Evolutionary conservation across 75 land plant species (phyloP).

Genomic region (Gnetum montanum): DNA sequence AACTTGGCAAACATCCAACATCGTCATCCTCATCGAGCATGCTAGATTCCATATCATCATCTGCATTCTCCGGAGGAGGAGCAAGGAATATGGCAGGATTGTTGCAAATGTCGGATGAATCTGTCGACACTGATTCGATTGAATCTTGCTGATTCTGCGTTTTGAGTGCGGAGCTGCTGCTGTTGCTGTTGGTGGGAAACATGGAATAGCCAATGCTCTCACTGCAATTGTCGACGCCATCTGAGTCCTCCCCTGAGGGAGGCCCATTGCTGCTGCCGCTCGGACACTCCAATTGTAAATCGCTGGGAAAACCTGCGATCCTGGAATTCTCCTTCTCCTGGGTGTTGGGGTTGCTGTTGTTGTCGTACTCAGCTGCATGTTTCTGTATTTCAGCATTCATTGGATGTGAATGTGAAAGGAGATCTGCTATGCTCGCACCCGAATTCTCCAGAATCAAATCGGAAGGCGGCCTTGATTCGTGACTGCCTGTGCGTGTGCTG

Average conservation of each 20-base stretch:
- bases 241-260: background rate
- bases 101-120: constrained; percentile 21
- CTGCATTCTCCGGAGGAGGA: constrained; percentile 67
- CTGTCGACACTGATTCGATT: background rate
- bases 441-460: too few relatives aligned
- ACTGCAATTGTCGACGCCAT: background rate
- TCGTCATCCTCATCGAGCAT: constrained; percentile 74
- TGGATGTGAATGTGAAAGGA: too few relatives aligned
- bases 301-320: background rate
- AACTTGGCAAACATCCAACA: constrained; percentile 40
- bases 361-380: too few relatives aligned
- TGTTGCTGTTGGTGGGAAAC: background rate
- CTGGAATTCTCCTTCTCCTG: too few relatives aligned
- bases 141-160: too few relatives aligned
- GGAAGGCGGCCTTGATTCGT: too few relatives aligned
- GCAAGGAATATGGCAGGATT: constrained; percentile 47
- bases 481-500: too few relatives aligned
- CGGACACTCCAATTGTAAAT: background rate
- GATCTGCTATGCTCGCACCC: too few relatives aligned
- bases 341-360: too few relatives aligned
- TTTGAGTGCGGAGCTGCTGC: too few relatives aligned
- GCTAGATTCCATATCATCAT: constrained; percentile 46
- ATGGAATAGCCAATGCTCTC: background rate
- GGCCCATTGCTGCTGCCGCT: background rate
- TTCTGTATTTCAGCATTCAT: too few relatives aligned